Evolutionary conservation across 2,329 filamentous ascomycete species (phyloP).

Genomic region (Claviceps sp.): DNA sequence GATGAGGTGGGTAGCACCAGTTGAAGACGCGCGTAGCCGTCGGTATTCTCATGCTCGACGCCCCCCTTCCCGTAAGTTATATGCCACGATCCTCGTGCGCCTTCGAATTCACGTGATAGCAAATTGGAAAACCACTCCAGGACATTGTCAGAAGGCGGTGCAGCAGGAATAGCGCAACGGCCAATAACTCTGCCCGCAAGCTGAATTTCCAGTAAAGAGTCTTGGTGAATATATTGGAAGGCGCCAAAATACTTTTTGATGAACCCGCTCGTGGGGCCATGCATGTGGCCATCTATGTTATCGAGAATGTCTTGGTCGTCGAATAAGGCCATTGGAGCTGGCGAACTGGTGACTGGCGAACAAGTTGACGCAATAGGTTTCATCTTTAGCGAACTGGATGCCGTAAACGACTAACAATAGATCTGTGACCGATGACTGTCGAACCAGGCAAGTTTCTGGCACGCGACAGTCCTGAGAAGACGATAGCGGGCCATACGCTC

Average conservation of each 20-base stretch:
- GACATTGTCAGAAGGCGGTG: neutral
- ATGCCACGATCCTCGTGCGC: neutral
- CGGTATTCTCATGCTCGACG: neutral
- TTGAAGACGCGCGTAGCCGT: neutral
- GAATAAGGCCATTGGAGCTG: neutral
- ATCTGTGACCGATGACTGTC: neutral
- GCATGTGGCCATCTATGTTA: slow-evolving; percentile 4
- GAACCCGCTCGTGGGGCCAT: slow-evolving; percentile 9
- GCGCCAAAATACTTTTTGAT: slow-evolving; percentile 8
- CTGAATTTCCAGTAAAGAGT: slow-evolving; percentile 5
- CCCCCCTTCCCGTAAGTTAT: neutral
- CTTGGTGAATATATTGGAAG: slow-evolving; percentile 6
- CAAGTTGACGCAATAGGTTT: neutral
- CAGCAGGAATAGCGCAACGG: neutral
- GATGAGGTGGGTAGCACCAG: neutral
- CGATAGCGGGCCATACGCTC: no score
- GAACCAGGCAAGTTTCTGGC: no score
- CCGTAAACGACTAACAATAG: neutral
- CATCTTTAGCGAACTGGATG: neutral
- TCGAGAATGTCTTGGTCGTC: neutral
- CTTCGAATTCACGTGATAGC: slow-evolving; percentile 5
- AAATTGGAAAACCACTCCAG: slow-evolving; percentile 9
- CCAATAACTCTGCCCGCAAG: neutral
- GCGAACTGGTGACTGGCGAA: neutral
- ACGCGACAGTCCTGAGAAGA: no score